phyloP scores from a whole-genome alignment of 2,329 filamentous ascomycete genomes.

The Fusarium pilosicola region DNA sequence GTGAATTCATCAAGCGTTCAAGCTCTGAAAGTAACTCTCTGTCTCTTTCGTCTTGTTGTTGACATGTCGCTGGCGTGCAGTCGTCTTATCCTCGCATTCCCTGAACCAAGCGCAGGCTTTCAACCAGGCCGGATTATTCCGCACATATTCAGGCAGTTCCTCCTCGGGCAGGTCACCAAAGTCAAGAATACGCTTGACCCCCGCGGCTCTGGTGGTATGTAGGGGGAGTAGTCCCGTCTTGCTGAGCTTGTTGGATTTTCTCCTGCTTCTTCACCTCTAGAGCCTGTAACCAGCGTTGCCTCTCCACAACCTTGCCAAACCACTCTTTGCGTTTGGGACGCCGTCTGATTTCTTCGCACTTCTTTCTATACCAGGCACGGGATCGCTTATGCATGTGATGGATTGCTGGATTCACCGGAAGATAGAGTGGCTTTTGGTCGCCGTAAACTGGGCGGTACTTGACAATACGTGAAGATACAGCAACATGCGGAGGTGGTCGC shows the following conservation, averaged over 20 bases:
- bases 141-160: conserved; percentile 57
- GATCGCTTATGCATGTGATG: conserved; percentile 58
- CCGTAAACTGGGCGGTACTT: conserved; percentile 9
- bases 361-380: conserved; percentile 58
- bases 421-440: conserved; percentile 51
- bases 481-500: conserved; percentile 40
- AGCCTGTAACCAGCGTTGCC: conserved; percentile 48
- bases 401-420: conserved; percentile 61
- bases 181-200: conserved; percentile 45
- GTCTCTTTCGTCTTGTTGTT: conserved; percentile 38
- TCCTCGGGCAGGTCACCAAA: conserved; percentile 52
- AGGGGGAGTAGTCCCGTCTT: conserved; percentile 23
- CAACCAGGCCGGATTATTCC: conserved; percentile 57
- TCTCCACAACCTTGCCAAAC: conserved; percentile 57
- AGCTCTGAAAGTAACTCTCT: conserved; percentile 28
- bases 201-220: conserved; percentile 45
- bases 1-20: neutral
- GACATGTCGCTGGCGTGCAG: conserved; percentile 17
- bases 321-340: conserved; percentile 62
- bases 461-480: neutral
- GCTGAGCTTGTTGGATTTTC: conserved; percentile 15
- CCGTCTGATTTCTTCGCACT: conserved; percentile 59
- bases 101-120: conserved; percentile 53
- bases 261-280: conserved; percentile 32
- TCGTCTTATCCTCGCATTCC: conserved; percentile 39